Evolutionary conservation across 352 stramenopile species (phyloP), one percentile per base, ranked within the genome.

Genomic region (Phytopythium delawarense): DNA sequence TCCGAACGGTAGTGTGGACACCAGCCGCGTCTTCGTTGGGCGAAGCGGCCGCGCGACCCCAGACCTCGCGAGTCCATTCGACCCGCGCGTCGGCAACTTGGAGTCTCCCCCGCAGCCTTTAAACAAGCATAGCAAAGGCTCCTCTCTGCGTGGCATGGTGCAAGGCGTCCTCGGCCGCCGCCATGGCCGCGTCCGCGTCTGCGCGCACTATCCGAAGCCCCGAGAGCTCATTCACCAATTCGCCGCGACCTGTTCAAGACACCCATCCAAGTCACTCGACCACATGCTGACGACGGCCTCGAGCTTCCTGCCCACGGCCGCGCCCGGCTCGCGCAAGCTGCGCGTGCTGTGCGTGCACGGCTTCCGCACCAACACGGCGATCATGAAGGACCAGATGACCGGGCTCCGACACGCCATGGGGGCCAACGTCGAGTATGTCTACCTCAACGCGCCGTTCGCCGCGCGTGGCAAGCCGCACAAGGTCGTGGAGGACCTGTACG

Each of bases 321-420:
- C 53, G 15, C 28, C 35, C 21, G 54, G 30, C 70, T 65, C 57
- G 67, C 75, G 56, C 39, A 44, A 44, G 68, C 61, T 82, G 16
- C 76, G 76, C 56, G 63, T 85, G 51, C 69, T 85, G 34, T 85
- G 76, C 34, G 63, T 85, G 16, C 78, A 87, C 55, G 78, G 78
- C 55, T 73, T 75, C 54, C 78, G 78, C 56, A 82, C 74, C 28
- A 87, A 87, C 46, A 62, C 53, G 55, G 70, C 71, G 34, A 73
- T 87, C 37, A 84, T 87, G 75, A 32, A 70, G 57, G 68, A 76
- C 62, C 78, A 87, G 64, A 74, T 69, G 39, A 70, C 69, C 21
- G 69, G 65, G 8, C 60, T 87, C 23, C 75, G 73, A 23, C 52
- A 64, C 2, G 71, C 63, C 5, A 57, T 87, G 15, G 78, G 78